These are phyloP conservation scores for Cercospora beticola DNA, from an alignment of 2,329 filamentous ascomycete genomes.

Conservation along the genomic window DNA sequence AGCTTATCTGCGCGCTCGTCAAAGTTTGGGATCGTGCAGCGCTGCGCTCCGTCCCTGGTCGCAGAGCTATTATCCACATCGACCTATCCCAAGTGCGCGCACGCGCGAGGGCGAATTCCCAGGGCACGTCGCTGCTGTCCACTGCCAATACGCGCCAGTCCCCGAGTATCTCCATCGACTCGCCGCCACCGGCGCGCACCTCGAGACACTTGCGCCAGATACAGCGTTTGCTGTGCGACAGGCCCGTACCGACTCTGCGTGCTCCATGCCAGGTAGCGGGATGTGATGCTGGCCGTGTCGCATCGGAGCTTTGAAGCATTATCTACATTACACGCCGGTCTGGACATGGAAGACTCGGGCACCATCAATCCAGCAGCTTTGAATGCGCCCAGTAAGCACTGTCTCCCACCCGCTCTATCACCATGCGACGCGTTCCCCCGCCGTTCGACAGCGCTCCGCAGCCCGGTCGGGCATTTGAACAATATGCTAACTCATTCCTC, in stretches of 20 bases:
- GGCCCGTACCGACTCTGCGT: slow-evolving; percentile 20
- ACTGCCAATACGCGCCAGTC: slow-evolving; percentile 16
- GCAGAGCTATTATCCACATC: slow-evolving; percentile 21
- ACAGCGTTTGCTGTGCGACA: slow-evolving; percentile 29
- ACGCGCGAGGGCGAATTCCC: slow-evolving; percentile 14
- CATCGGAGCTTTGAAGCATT: slow-evolving; percentile 34
- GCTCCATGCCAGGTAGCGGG: slow-evolving; percentile 32
- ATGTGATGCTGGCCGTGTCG: slow-evolving; percentile 42
- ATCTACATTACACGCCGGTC: slow-evolving; percentile 33
- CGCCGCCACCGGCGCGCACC: slow-evolving; percentile 33
- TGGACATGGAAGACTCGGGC: slow-evolving; percentile 68
- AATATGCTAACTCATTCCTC: neutral
- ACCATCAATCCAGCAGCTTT: slow-evolving; percentile 89
- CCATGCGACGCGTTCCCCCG: slow-evolving; percentile 23
- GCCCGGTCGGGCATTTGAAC: neutral
- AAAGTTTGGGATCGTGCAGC: slow-evolving; percentile 27
- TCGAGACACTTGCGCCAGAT: slow-evolving; percentile 26
- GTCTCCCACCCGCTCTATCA: slow-evolving; percentile 15
- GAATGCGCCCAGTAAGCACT: slow-evolving; percentile 68
- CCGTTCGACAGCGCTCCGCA: neutral
- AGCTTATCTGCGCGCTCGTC: slow-evolving; percentile 21
- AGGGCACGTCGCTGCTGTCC: slow-evolving; percentile 14
- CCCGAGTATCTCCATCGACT: slow-evolving; percentile 32
- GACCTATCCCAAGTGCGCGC: slow-evolving; percentile 11
- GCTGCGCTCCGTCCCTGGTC: slow-evolving; percentile 25